phyloP scores from a whole-genome alignment of 164 flowering plant species.

The Buxus sempervirens region DNA sequence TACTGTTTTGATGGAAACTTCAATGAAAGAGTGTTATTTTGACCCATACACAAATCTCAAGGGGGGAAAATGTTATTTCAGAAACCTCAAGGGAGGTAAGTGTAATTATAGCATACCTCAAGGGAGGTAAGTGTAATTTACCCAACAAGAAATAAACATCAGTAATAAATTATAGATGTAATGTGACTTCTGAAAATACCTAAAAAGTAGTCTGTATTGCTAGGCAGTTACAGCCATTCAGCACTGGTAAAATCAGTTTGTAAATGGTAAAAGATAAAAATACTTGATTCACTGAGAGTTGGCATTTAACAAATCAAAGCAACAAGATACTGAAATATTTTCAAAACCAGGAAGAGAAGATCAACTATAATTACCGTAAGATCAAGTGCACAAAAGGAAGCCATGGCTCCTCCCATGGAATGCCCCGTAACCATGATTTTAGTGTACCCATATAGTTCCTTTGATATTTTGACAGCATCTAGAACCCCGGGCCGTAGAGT shows the following conservation, averaged over 20 bases:
- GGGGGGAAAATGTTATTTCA: too few relatives aligned
- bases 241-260: neutral
- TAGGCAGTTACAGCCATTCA: neutral
- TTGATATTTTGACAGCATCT: slow-evolving; percentile 63
- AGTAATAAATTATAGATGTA: too few relatives aligned
- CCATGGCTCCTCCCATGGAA: slow-evolving; percentile 99
- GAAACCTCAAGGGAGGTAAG: too few relatives aligned
- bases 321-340: neutral
- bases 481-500: slow-evolving; percentile 69
- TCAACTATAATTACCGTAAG: slow-evolving; percentile 42
- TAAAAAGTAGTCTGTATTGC: too few relatives aligned
- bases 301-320: neutral
- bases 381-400: slow-evolving; percentile 89
- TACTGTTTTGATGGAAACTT: too few relatives aligned
- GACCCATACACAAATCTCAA: too few relatives aligned
- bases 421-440: slow-evolving; percentile 86
- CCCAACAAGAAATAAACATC: too few relatives aligned
- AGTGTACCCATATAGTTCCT: slow-evolving; percentile 59
- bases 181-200: too few relatives aligned
- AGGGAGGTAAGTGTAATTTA: too few relatives aligned
- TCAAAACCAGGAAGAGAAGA: neutral
- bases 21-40: too few relatives aligned
- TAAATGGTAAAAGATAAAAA: neutral
- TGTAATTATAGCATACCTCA: too few relatives aligned
- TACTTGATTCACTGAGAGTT: neutral